phyloP scores from a whole-genome alignment of 164 flowering plant genomes.

The Nelumbo lutea region DNA sequence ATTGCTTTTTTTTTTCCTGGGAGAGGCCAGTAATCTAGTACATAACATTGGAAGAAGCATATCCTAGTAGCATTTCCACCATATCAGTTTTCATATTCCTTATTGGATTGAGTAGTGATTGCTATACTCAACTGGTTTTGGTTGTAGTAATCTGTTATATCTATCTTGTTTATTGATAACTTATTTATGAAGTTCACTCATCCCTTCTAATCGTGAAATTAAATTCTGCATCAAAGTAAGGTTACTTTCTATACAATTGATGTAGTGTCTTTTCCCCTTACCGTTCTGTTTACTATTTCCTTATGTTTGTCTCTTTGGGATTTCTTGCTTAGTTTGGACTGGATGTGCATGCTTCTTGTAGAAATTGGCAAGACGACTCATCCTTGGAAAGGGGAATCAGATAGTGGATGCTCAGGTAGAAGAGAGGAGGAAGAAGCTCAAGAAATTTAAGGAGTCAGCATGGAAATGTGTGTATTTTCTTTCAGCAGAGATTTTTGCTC shows the following conservation, averaged over 20 bases:
- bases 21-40: not conserved
- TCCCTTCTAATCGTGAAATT: not conserved
- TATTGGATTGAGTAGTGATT: not conserved
- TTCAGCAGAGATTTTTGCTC: slow-evolving; percentile 79
- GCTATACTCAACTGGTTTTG: not conserved
- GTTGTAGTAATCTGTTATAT: not conserved
- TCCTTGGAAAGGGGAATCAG: slow-evolving; percentile 47
- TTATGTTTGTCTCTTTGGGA: not conserved
- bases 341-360: slow-evolving; percentile 32
- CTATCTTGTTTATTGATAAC: not conserved
- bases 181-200: not conserved
- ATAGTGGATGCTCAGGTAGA: slow-evolving; percentile 20
- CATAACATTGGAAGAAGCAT: not conserved
- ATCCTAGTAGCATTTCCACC: not conserved
- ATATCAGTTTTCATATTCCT: not conserved
- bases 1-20: not conserved
- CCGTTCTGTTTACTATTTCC: not conserved
- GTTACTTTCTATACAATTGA: not conserved
- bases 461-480: slow-evolving; percentile 91
- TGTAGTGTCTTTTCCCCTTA: not conserved
- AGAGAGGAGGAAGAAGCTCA: slow-evolving; percentile 55
- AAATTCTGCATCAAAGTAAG: not conserved
- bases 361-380: slow-evolving; percentile 53
- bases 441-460: slow-evolving; percentile 93
- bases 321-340: slow-evolving; percentile 2